These are phyloP conservation scores for Nitzschia palea DNA, from an alignment of 108 stramenopile species.

Conservation along the genomic window DNA sequence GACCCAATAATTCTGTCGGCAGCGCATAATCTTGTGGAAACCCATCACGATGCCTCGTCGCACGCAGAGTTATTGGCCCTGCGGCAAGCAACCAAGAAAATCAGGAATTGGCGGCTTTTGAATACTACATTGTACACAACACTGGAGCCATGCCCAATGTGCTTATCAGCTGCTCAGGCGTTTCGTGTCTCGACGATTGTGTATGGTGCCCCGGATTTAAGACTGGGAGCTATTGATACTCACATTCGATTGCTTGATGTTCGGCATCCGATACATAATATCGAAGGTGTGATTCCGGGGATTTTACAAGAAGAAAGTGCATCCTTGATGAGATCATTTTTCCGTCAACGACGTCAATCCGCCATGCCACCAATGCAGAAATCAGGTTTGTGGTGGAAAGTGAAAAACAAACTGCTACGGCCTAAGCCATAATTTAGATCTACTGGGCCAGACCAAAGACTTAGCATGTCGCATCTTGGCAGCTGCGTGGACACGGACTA, in stretches of 20 bases:
- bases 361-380: neutral
- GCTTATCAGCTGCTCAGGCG: conserved; percentile 80
- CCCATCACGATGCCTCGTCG: conserved; percentile 74
- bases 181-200: conserved; percentile 80
- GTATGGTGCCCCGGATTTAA: conserved; percentile 79
- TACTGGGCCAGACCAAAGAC: too few species aligned
- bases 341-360: conserved; percentile 48
- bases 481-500: too few species aligned
- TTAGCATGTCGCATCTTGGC: too few species aligned
- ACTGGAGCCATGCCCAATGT: conserved; percentile 89
- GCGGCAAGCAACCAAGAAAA: conserved; percentile 50
- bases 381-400: neutral
- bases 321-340: conserved; percentile 72
- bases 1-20: conserved; percentile 48
- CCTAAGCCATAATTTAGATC: too few species aligned
- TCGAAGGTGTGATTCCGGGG: conserved; percentile 59
- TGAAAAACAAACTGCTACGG: neutral
- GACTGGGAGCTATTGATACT: conserved; percentile 77
- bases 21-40: conserved; percentile 81
- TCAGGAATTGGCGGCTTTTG: conserved; percentile 78
- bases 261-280: conserved; percentile 80
- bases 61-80: conserved; percentile 85
- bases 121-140: conserved; percentile 83
- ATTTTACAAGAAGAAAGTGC: conserved; percentile 62
- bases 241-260: conserved; percentile 64